Conservation (phyloP, 1,284 basidiomycete species). For the Mycosarcoma mackinlayi region DNA sequence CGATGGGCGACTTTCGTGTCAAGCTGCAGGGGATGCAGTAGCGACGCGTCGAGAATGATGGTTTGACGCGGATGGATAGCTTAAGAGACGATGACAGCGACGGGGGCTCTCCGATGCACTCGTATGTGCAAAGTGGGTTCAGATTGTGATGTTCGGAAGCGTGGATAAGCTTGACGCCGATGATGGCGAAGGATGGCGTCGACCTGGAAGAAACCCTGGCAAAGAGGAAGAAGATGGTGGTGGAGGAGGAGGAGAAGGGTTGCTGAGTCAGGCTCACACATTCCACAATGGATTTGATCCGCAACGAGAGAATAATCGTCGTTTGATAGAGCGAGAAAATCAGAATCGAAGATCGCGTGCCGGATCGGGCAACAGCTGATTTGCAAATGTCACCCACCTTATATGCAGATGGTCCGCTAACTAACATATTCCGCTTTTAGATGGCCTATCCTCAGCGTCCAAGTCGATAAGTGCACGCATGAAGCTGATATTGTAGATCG, state of each 20-base stretch:
- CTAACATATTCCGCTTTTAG: too few species aligned
- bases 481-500: too few species aligned
- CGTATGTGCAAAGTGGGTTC: too few species aligned
- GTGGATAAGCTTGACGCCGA: neutral
- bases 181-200: conserved; percentile 2
- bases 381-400: neutral
- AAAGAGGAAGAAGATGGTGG: conserved; percentile 19
- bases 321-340: neutral
- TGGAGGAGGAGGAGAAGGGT: conserved; percentile 8
- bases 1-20: too few species aligned
- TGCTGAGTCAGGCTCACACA: conserved; percentile 50
- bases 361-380: conserved; percentile 16
- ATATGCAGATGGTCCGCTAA: too few species aligned
- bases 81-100: neutral
- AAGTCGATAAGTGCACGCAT: too few species aligned
- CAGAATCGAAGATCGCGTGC: neutral
- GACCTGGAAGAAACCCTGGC: neutral
- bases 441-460: too few species aligned
- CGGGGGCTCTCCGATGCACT: too few species aligned
- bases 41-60: conserved; percentile 1
- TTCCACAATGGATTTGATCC: conserved; percentile 1
- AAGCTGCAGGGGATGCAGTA: neutral
- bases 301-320: neutral
- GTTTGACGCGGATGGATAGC: conserved; percentile 2
- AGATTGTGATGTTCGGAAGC: too few species aligned